Evolutionary conservation across 257 asterid genomes (phyloP).

Genomic region (Petrea volubilis): DNA sequence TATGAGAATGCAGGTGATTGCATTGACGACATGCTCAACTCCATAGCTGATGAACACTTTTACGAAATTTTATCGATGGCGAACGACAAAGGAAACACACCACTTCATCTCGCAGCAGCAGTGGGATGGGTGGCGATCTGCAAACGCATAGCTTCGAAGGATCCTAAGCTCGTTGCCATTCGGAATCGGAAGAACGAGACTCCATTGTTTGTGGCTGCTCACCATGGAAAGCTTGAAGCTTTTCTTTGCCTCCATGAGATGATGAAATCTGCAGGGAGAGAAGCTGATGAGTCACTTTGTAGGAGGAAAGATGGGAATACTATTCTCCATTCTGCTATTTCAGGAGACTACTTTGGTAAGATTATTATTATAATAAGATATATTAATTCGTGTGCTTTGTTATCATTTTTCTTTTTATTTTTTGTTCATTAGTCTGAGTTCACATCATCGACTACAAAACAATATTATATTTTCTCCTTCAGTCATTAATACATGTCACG

Average conservation of each 20-base stretch:
- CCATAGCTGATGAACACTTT: too few relatives aligned
- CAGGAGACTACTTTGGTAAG: slow-evolving; percentile 20
- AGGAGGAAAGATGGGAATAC: neutral
- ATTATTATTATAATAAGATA: neutral
- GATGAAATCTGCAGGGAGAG: neutral
- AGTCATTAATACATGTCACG: too few relatives aligned
- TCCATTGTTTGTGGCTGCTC: slow-evolving; percentile 49
- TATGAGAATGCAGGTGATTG: too few relatives aligned
- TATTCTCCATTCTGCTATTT: neutral
- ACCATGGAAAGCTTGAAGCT: slow-evolving; percentile 26
- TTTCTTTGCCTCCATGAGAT: neutral
- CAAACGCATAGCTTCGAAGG: neutral
- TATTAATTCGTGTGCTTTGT: too few relatives aligned
- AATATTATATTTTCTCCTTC: too few relatives aligned
- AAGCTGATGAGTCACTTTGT: neutral
- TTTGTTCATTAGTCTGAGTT: neutral
- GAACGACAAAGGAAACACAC: slow-evolving; percentile 40
- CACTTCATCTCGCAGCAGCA: slow-evolving; percentile 61
- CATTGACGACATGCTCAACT: too few relatives aligned
- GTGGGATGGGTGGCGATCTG: slow-evolving; percentile 36
- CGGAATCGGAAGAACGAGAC: slow-evolving; percentile 44
- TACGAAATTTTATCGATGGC: neutral
- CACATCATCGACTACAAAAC: neutral
- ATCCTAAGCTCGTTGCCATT: slow-evolving; percentile 7
- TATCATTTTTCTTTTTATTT: neutral